Evolutionary conservation across 2,329 filamentous ascomycete genomes (phyloP), one percentile per base, ranked within the genome.

Genomic region (Dothideomycetes sp.): DNA sequence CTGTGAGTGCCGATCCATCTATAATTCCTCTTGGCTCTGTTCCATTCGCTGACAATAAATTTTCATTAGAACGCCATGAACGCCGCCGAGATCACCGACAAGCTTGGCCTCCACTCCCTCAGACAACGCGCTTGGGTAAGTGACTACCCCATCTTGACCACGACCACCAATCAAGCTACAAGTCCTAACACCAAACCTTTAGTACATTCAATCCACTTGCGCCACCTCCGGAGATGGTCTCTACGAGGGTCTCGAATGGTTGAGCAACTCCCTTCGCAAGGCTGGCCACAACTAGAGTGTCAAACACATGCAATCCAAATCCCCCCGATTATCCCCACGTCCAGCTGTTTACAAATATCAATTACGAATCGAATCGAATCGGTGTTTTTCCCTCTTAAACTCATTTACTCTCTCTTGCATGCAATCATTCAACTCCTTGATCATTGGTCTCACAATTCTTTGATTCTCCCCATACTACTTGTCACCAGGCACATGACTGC

Each of bases 51-150:
- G 31, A 46, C 35, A 39, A 5, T 22, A 7, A 9, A 32, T 3
- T n/a, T n/a, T n/a, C n/a, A n/a, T n/a, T 29, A 94, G 88, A 96
- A 96, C 64, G 91, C 91, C 69, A 96, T 96, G 91, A 95, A 94
- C 71, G 89, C 91, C 60, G 89, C 91, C 62, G 91, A 98, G 75
- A 96, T 98, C 68, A 98, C 91, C 68, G 89, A 98, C 74, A 95
- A 96, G 81, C 86, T 98, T 68, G 91, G 91, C 63, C 87, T 98
- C 60, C 89, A 96, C 81, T 93, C 85, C 73, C 76, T 98, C 77
- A 86, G 87, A 77, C 86, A 94, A 75, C 88, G 91, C 67, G 84
- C 86, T 60, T 98, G 91, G 91, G 91, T 98, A 88, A 65, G 87
- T 19, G 4, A 8, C 31, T 14, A 5, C 22, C 35, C 15, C 5